Conservation (phyloP, 164 flowering plant genomes). For the Buxus sempervirens region DNA sequence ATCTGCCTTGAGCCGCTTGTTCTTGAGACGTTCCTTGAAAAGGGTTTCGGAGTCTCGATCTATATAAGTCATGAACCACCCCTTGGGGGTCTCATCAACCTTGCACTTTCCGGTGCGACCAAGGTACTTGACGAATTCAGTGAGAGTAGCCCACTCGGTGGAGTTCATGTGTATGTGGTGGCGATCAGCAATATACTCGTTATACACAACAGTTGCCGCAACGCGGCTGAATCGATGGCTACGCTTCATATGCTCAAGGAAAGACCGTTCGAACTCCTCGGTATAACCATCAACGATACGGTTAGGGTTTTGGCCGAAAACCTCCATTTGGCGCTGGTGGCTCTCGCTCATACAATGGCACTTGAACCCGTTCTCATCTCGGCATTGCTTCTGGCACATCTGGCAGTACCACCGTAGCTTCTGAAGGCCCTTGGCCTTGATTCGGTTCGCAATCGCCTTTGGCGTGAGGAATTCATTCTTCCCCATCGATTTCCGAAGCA, state of each 20-base stretch:
- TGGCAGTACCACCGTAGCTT: constrained; percentile 93
- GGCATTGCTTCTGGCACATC: constrained; percentile 94
- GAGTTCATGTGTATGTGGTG: constrained; percentile 94
- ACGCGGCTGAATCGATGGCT: constrained; percentile 83
- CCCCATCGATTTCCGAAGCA: constrained; percentile 47
- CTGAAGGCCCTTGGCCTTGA: constrained; percentile 87
- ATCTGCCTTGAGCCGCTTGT: constrained; percentile 64
- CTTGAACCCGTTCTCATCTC: constrained; percentile 93
- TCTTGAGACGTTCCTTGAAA: constrained; percentile 72
- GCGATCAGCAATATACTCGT: constrained; percentile 80
- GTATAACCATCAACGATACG: constrained; percentile 73
- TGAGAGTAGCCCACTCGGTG: constrained; percentile 86
- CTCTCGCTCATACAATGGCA: constrained; percentile 94
- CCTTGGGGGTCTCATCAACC: constrained; percentile 90
- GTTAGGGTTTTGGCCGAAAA: constrained; percentile 82
- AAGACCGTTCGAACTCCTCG: constrained; percentile 67
- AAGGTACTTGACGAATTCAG: constrained; percentile 80
- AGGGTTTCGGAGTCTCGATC: constrained; percentile 81
- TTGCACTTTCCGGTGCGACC: constrained; percentile 82
- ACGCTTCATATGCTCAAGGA: constrained; percentile 81
- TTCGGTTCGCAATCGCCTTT: constrained; percentile 83
- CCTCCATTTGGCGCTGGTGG: constrained; percentile 93
- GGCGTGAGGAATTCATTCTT: constrained; percentile 92
- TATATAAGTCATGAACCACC: constrained; percentile 91
- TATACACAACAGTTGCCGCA: constrained; percentile 92